Evolutionary conservation across 768 basidiomycete species (phyloP).

Genomic region (Rubroboletus satanas): DNA sequence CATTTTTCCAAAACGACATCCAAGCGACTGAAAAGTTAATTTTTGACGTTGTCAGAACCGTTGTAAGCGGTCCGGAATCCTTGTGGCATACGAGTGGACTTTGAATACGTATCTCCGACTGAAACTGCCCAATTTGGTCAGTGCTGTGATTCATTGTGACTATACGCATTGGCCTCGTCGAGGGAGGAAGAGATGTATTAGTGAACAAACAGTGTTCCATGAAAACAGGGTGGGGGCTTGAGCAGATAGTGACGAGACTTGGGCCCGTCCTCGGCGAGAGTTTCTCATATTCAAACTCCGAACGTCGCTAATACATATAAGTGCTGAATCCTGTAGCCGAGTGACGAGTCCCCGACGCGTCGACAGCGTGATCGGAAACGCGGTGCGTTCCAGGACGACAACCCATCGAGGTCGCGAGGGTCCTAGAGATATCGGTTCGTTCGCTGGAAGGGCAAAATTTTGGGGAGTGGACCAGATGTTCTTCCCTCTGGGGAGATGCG

Average conservation of each 20-base stretch:
- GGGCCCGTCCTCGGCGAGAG: too few relatives aligned
- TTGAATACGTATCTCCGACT: too few relatives aligned
- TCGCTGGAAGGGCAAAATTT: background rate
- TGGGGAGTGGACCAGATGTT: background rate
- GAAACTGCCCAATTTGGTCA: too few relatives aligned
- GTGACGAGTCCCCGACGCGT: background rate
- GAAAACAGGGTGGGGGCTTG: too few relatives aligned
- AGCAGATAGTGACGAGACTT: too few relatives aligned
- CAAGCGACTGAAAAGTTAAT: background rate
- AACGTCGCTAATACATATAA: too few relatives aligned
- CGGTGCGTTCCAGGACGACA: background rate
- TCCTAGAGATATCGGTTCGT: background rate
- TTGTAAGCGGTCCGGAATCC: background rate
- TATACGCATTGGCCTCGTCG: too few relatives aligned
- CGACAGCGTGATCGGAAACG: background rate
- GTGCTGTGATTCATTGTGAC: too few relatives aligned
- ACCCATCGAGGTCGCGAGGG: background rate
- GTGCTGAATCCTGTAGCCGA: background rate
- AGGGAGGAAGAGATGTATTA: too few relatives aligned
- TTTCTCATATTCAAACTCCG: too few relatives aligned
- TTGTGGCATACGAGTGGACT: background rate
- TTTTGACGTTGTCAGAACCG: background rate
- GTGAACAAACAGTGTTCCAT: too few relatives aligned
- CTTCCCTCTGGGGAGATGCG: background rate
- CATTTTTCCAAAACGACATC: constrained; percentile 4